These are phyloP conservation scores for Baorangia bicolor DNA, from an alignment of 768 basidiomycete genomes.

Conservation along the genomic window DNA sequence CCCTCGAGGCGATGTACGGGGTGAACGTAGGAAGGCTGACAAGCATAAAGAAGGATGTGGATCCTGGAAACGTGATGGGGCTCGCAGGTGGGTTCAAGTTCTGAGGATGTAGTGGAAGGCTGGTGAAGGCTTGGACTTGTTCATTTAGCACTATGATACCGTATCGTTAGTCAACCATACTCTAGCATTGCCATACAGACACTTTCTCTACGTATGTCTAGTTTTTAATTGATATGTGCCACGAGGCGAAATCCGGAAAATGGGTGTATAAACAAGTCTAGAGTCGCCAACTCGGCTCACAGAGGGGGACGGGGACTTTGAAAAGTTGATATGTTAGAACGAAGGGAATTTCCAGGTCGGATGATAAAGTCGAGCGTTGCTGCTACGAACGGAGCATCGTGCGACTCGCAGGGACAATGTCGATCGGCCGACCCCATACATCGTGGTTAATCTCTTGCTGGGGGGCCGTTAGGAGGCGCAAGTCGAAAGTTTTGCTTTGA, in stretches of 20 bases:
- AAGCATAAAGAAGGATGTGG: conserved; percentile 43
- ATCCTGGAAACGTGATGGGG: conserved; percentile 62
- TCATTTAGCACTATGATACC: conserved; percentile 1
- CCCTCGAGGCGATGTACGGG: conserved; percentile 51
- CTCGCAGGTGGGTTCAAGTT: conserved; percentile 68
- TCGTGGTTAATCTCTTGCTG: conserved; percentile 27
- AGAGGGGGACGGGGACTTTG: neutral
- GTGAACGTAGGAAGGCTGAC: conserved; percentile 42
- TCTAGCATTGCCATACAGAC: neutral
- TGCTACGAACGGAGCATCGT: conserved; percentile 10
- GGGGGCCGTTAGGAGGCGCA: neutral
- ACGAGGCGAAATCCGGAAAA: neutral
- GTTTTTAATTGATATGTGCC: neutral
- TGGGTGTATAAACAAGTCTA: neutral
- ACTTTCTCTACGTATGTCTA: neutral
- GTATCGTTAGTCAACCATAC: neutral
- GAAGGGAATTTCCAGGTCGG: conserved; percentile 6
- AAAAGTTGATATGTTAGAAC: neutral
- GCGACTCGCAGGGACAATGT: conserved; percentile 10
- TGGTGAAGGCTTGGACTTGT: conserved; percentile 4
- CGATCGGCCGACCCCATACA: conserved; percentile 19
- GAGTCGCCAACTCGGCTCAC: neutral
- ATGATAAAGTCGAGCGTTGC: neutral
- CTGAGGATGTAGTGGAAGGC: conserved; percentile 16
- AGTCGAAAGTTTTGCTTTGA: neutral